phyloP scores from a whole-genome alignment of 1,139 yeast genomes.

The Magnusiomyces magnusii region DNA sequence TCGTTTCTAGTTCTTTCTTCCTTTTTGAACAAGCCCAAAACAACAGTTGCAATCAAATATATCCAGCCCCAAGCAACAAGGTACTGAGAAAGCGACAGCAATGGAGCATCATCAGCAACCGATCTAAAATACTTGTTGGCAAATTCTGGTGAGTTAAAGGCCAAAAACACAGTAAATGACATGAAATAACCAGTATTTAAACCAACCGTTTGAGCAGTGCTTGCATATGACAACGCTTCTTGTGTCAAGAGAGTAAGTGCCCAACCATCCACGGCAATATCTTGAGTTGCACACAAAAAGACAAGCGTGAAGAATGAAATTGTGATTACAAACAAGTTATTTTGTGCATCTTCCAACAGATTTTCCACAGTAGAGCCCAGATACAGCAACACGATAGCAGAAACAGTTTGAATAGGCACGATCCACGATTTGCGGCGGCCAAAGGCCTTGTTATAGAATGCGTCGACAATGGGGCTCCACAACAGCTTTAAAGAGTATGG shows the following conservation, averaged over 20 bases:
- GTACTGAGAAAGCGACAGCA: slow-evolving; percentile 67
- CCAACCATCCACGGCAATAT: slow-evolving; percentile 99
- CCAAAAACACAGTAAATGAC: slow-evolving; percentile 84
- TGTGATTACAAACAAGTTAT: slow-evolving; percentile 50
- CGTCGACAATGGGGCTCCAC: slow-evolving; percentile 97
- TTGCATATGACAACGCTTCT: slow-evolving; percentile 81
- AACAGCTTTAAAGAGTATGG: slow-evolving; percentile 87
- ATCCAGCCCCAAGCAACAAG: slow-evolving; percentile 70
- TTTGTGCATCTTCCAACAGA: slow-evolving; percentile 49
- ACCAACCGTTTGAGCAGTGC: slow-evolving; percentile 96
- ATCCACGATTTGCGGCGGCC: slow-evolving; percentile 95
- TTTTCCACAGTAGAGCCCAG: slow-evolving; percentile 55
- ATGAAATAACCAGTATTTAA: slow-evolving; percentile 87
- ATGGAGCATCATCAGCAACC: slow-evolving; percentile 54
- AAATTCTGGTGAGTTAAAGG: slow-evolving; percentile 86
- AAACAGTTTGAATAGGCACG: slow-evolving; percentile 76
- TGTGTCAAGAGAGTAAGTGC: slow-evolving; percentile 80
- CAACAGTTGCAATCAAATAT: slow-evolving; percentile 59
- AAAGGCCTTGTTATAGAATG: slow-evolving; percentile 54
- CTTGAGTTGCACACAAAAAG: slow-evolving; percentile 93
- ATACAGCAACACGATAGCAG: slow-evolving; percentile 58
- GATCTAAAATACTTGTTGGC: slow-evolving; percentile 74
- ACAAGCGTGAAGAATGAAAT: slow-evolving; percentile 65
- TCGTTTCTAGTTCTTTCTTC: slow-evolving; percentile 39
- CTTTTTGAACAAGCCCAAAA: slow-evolving; percentile 42